Conservation (phyloP, 495 filamentous ascomycete species). For the Trichoderma gamsii region DNA sequence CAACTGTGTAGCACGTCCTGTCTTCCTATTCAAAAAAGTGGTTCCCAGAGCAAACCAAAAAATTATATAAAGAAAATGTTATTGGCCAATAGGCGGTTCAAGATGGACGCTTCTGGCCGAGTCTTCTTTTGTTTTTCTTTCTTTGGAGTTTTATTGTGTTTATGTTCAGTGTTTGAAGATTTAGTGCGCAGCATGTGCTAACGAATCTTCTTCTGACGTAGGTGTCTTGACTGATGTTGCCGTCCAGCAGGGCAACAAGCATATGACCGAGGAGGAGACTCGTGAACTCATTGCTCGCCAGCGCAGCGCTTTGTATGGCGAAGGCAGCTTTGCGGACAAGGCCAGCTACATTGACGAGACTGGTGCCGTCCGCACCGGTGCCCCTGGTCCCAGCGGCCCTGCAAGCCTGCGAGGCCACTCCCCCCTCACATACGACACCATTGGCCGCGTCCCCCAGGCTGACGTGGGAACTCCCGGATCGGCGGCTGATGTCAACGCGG, state of each 20-base stretch:
- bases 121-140: constrained; percentile 26
- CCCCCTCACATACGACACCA: constrained; percentile 44
- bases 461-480: constrained; percentile 40
- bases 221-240: constrained; percentile 77
- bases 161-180: neutral
- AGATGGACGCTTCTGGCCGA: constrained; percentile 22
- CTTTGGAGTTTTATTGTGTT: constrained; percentile 7
- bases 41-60: constrained; percentile 21
- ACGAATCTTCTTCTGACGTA: constrained; percentile 45
- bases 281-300: constrained; percentile 94
- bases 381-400: constrained; percentile 47
- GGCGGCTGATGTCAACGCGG: constrained; percentile 35
- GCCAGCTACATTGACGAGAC: constrained; percentile 59
- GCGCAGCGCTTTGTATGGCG: constrained; percentile 84
- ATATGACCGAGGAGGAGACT: constrained; percentile 90
- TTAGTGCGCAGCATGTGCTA: constrained; percentile 24
- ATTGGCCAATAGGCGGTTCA: constrained; percentile 6
- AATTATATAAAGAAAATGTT: constrained; percentile 8
- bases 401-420: constrained; percentile 51
- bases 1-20: constrained; percentile 48
- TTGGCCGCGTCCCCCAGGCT: constrained; percentile 29
- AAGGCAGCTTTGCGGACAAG: constrained; percentile 56
- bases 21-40: constrained; percentile 30
- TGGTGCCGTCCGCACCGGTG: constrained; percentile 42
- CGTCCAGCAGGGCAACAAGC: constrained; percentile 51